Evolutionary conservation across 1,284 basidiomycete genomes (phyloP), one percentile per base, ranked within the genome.

Genomic region (Cerrena zonata): DNA sequence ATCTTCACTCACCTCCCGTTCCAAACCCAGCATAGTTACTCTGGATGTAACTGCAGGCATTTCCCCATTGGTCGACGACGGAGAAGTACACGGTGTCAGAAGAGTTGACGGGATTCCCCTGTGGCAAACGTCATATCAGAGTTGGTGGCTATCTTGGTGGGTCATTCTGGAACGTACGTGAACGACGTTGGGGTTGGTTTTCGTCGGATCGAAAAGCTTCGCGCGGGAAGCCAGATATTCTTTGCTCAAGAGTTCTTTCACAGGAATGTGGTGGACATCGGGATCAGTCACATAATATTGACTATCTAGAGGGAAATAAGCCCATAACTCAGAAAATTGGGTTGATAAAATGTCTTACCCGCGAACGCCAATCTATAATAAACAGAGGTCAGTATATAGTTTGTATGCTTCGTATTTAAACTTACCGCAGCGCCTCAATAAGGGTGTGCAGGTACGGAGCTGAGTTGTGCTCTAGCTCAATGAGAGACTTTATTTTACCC

Each of bases 61-160:
- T 96, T 3, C 94, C 94, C 78, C 89, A 88, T 61, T 87, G 81
- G 64, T 94, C 92, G 4, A 86, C 78, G 1, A 91, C 88, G 19
- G 89, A 80, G 62, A 97, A 94, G 69, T 94, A 97, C 36, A 97
- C 92, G 0, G 95, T 98, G 67, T 99, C 94, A 3, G 87, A 90
- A 1, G 86, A 89, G 55, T 85, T 80, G 21, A 79, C 72, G 0
- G 93, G 92, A 53, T 82, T 82, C 5, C 92, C 92, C 81, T 89
- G 39, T 25, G 18, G n/a, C n/a, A 30, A 40, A 2, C 57, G 40
- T 45, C 34, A 7, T 7, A 15, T 34, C 15, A 23, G 41, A 34
- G 24, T 40, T 38, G 21, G n/a, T 18, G n/a, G n/a, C n/a, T n/a
- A n/a, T n/a, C n/a, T n/a, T n/a, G 30, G n/a, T n/a, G n/a, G n/a